Percentiles rank a stretch among this genome's conserved stretches.
These are phyloP conservation scores for Cytidiella melzeri DNA, from an alignment of 768 basidiomycete species.

Conservation along the genomic window DNA sequence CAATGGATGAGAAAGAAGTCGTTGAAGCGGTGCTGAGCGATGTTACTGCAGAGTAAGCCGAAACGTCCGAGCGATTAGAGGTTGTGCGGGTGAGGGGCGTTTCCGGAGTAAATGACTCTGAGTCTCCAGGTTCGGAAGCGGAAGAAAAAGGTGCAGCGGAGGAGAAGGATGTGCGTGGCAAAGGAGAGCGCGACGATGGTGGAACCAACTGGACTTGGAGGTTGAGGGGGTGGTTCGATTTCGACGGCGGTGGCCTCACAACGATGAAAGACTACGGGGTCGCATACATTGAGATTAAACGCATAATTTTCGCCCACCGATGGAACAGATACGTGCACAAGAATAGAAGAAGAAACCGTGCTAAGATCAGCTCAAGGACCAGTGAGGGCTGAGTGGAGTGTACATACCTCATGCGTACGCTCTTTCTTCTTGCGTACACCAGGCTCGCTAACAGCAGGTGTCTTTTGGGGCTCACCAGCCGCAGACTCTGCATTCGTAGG, in stretches of 20 bases:
- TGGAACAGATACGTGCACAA: too few species aligned
- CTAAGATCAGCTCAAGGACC: not conserved
- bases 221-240: slow-evolving; percentile 82
- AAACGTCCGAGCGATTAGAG: slow-evolving; percentile 48
- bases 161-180: not conserved
- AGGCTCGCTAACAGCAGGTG: slow-evolving; percentile 21
- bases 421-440: slow-evolving; percentile 40
- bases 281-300: too few species aligned
- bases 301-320: too few species aligned
- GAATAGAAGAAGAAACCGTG: not conserved
- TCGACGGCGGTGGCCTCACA: slow-evolving; percentile 83
- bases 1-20: slow-evolving; percentile 39
- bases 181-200: slow-evolving; percentile 42
- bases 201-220: slow-evolving; percentile 90
- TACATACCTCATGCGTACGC: slow-evolving; percentile 42
- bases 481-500: not conserved
- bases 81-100: slow-evolving; percentile 33
- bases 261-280: slow-evolving; percentile 80
- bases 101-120: slow-evolving; percentile 9
- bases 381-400: not conserved
- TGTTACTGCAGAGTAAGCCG: slow-evolving; percentile 38
- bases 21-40: slow-evolving; percentile 46
- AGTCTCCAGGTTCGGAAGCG: not conserved
- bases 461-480: not conserved
- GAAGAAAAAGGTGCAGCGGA: too few species aligned